Conservation (phyloP, 192 early-diverging fungal genomes). For the Podochytrium sp. region DNA sequence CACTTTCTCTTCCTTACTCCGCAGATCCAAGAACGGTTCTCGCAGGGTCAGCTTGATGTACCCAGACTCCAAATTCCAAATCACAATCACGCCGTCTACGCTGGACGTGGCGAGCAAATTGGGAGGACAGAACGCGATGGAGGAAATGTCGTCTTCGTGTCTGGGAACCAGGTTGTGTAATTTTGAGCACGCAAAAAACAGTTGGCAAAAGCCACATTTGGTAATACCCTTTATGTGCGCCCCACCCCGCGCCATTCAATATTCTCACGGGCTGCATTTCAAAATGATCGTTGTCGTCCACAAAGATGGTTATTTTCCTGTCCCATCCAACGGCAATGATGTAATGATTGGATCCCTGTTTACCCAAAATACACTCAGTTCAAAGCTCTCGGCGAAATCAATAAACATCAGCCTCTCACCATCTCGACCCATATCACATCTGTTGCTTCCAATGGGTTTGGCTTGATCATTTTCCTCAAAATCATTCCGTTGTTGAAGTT, state of each 20-base stretch:
- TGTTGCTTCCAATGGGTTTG: conserved; percentile 51
- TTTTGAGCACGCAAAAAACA: background rate
- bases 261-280: conserved; percentile 56
- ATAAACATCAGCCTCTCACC: conserved; percentile 31
- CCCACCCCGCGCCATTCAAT: conserved; percentile 48
- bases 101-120: conserved; percentile 49
- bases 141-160: conserved; percentile 60
- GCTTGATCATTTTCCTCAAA: conserved; percentile 57
- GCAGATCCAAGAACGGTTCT: conserved; percentile 52
- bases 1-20: conserved; percentile 57
- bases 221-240: conserved; percentile 44
- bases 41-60: conserved; percentile 46
- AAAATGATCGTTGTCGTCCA: conserved; percentile 60
- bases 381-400: conserved; percentile 13
- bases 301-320: conserved; percentile 56
- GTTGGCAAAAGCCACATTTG: background rate
- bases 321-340: conserved; percentile 68
- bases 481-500: conserved; percentile 74
- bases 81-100: conserved; percentile 52
- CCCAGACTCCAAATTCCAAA: conserved; percentile 57
- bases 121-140: conserved; percentile 54
- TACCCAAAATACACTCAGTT: background rate
- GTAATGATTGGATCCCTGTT: conserved; percentile 57
- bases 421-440: conserved; percentile 64
- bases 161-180: conserved; percentile 10